Base-by-base conservation (phyloP, 1,284 basidiomycete species). In the Fomitopsis pinicola region DNA sequence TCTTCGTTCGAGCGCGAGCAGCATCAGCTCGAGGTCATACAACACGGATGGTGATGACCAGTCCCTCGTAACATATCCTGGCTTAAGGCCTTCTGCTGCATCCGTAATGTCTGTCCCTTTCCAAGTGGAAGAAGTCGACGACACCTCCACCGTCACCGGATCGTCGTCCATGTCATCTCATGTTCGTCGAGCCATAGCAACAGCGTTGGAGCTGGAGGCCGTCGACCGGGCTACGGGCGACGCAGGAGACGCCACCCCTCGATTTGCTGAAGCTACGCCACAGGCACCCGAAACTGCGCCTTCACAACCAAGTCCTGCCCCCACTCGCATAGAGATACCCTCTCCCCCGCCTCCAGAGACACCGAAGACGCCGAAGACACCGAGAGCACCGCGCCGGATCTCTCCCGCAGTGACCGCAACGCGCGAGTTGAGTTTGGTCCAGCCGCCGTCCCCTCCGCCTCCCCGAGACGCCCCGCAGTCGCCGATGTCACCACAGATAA, bases 31-130 rank as follows among this genome's bases (percentile, higher is more conserved):
- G 35, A 72, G 78, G 35, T 76, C 80, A 7, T 80, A 78, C 45
- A 80, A 77, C 19, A 74, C 81, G 44, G 77, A 82, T 28, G 76
- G 81, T 30, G 52, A 35, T 2, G 52, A 54, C 0, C 82, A 81
- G 1, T 85, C 88, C 22, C 77, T 85, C 14, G 82, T 84, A 66
- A 91, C 89, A 5, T 90, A 86, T 69, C 85, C 88, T 22, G 78
- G 70, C 7, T 75, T 91, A 62, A 83, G 89, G 35, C 89, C 88
- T 30, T 80, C 85, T 22, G 72, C 83, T 2, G 78, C 81, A 57
- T 88, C 86, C 17, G 74, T 79, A 54, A 71, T 79, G 58, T 80
- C 48, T 14, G 28, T 50, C 80, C 55, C 67, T 78, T 15, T 40
- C 14, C 12, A 40, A 40, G 12, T 40, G 38, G 65, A 44, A 59